Evolutionary conservation across 139 green algal genomes (phyloP).

Genomic region (Picochlorum sp.): DNA sequence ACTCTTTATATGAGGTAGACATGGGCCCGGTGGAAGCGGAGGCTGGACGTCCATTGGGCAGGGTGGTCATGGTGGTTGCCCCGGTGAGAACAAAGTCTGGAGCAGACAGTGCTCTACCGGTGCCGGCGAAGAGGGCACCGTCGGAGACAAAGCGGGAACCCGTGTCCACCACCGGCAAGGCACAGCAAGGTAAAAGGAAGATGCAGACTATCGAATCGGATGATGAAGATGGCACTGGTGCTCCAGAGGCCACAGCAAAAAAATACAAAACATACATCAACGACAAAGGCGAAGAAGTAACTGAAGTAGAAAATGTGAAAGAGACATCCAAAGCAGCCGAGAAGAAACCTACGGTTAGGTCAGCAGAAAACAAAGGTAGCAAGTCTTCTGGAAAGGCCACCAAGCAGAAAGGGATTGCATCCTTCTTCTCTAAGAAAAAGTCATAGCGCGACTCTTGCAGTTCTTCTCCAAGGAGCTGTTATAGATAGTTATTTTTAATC

Average conservation of each 20-base stretch:
- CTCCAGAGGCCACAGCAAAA: background rate
- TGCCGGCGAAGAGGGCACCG: too few relatives aligned
- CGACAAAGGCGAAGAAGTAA: conserved; percentile 43
- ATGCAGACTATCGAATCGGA: conserved; percentile 6
- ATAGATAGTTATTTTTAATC: background rate
- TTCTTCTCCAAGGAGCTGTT: too few relatives aligned
- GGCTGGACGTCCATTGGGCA: too few relatives aligned
- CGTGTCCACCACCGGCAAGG: background rate
- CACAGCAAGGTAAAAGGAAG: conserved; percentile 1
- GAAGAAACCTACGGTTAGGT: background rate
- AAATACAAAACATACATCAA: conserved; percentile 33
- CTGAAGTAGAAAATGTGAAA: conserved; percentile 10
- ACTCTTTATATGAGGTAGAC: too few relatives aligned
- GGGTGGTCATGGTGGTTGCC: too few relatives aligned
- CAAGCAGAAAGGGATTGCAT: conserved; percentile 18
- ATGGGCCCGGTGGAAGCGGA: too few relatives aligned
- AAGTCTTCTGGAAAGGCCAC: conserved; percentile 11
- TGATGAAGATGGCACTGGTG: background rate
- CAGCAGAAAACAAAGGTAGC: background rate
- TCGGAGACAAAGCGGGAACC: too few relatives aligned
- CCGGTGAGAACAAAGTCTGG: too few relatives aligned
- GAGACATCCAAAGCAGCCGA: conserved; percentile 5
- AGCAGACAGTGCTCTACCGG: too few relatives aligned
- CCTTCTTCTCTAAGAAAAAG: conserved; percentile 24
- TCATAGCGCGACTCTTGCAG: too few relatives aligned